Conservation (phyloP, 2,329 filamentous ascomycete species). For the Venturia aucupariae region DNA sequence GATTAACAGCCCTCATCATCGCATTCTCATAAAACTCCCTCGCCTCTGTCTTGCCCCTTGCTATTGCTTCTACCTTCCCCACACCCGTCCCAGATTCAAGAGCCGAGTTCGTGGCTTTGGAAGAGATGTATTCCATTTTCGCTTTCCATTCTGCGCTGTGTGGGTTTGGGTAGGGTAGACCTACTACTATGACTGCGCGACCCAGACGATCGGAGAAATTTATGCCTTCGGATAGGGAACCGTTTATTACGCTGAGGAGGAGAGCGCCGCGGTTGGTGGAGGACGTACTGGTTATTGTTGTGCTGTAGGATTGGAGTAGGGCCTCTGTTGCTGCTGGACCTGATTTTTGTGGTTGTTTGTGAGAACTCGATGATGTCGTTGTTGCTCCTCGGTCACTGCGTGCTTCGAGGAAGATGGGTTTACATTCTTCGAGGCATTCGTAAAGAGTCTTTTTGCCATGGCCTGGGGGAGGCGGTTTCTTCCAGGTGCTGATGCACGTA, state of each 20-base stretch:
- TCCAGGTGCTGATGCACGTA: constrained; percentile 47
- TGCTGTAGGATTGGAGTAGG: constrained; percentile 62
- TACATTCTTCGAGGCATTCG: constrained; percentile 49
- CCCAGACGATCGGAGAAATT: constrained; percentile 92
- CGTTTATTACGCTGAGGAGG: constrained; percentile 83
- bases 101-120: constrained; percentile 35
- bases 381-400: constrained; percentile 17
- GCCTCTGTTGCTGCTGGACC: constrained; percentile 49
- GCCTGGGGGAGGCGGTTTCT: constrained; percentile 19
- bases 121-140: constrained; percentile 77
- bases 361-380: not conserved
- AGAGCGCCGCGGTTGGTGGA: constrained; percentile 55
- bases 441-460: constrained; percentile 38
- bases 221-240: constrained; percentile 93
- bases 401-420: constrained; percentile 39
- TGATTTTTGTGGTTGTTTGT: constrained; percentile 31
- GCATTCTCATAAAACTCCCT: constrained; percentile 86
- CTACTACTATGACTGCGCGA: constrained; percentile 82
- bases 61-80: constrained; percentile 24
- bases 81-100: constrained; percentile 15
- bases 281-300: constrained; percentile 47
- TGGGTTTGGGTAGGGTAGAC: constrained; percentile 86
- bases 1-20: constrained; percentile 95
- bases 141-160: constrained; percentile 88
- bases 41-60: constrained; percentile 41